These are phyloP conservation scores for Neckera pumila DNA, from an alignment of 225 moss, liverwort and hornwort species.

Conservation along the genomic window DNA sequence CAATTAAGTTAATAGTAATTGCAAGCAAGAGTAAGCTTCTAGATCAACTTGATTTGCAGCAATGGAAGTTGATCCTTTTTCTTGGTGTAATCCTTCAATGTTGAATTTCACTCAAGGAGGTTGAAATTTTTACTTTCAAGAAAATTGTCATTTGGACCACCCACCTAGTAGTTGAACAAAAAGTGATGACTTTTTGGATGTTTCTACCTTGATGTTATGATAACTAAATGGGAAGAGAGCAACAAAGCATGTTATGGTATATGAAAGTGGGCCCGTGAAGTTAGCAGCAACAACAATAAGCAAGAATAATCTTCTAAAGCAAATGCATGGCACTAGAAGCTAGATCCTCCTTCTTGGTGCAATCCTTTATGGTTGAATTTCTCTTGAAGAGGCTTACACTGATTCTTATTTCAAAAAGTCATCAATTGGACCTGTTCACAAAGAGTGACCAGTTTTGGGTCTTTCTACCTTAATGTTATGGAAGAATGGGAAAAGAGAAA, in stretches of 20 bases:
- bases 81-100: neutral
- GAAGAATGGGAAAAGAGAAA: neutral
- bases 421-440: neutral
- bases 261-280: fast-evolving
- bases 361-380: neutral
- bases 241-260: neutral
- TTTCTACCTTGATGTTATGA: too few species aligned
- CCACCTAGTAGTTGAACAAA: neutral
- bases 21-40: neutral
- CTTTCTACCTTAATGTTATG: neutral
- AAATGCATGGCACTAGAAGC: neutral
- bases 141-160: neutral
- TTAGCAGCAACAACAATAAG: neutral
- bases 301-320: neutral
- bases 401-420: neutral
- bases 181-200: fast-evolving
- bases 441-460: neutral
- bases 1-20: fast-evolving
- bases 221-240: neutral
- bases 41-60: fast-evolving
- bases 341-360: neutral
- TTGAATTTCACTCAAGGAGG: neutral
- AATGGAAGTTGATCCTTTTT: neutral
- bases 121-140: neutral
- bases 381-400: neutral